Conservation (phyloP, 2,329 filamentous ascomycete genomes). For the Pseudovirgaria hyperparasitica region DNA sequence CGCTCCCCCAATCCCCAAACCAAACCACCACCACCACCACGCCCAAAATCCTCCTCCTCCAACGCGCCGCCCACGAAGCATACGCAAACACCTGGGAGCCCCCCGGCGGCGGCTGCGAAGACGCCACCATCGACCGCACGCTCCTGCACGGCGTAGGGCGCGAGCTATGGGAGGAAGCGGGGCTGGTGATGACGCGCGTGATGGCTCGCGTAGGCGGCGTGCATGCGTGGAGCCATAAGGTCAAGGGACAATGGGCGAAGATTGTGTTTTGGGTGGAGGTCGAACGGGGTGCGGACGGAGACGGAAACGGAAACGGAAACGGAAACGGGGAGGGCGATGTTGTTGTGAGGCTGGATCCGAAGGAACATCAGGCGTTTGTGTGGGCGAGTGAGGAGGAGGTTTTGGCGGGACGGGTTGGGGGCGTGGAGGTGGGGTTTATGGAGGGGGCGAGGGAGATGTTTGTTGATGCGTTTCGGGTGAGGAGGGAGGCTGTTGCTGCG, state of each 20-base stretch:
- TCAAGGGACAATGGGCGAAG: conserved; percentile 20
- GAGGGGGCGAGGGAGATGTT: conserved; percentile 16
- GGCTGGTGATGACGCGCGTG: conserved; percentile 30
- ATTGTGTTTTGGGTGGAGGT: conserved; percentile 23
- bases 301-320: background rate
- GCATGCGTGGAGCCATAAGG: conserved; percentile 13
- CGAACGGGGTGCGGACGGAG: conserved; percentile 4
- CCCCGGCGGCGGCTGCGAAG: conserved; percentile 38
- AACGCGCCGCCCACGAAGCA: too few species aligned
- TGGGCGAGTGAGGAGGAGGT: conserved; percentile 30
- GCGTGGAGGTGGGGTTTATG: conserved; percentile 18
- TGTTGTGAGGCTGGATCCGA: conserved; percentile 20
- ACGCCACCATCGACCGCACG: conserved; percentile 31
- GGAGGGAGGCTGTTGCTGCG: conserved; percentile 6
- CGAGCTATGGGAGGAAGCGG: conserved; percentile 40
- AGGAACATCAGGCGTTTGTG: conserved; percentile 28
- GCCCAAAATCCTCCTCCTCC: too few species aligned
- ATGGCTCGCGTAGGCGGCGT: conserved; percentile 31
- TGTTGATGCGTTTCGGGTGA: conserved; percentile 20
- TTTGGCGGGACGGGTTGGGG: conserved; percentile 13
- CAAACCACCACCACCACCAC: too few species aligned
- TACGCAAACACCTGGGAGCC: conserved; percentile 36
- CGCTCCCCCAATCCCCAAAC: too few species aligned
- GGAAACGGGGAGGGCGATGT: conserved; percentile 7
- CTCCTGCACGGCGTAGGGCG: conserved; percentile 37